Conservation (phyloP, 257 asterid species). For the Penstemon eatonii region DNA sequence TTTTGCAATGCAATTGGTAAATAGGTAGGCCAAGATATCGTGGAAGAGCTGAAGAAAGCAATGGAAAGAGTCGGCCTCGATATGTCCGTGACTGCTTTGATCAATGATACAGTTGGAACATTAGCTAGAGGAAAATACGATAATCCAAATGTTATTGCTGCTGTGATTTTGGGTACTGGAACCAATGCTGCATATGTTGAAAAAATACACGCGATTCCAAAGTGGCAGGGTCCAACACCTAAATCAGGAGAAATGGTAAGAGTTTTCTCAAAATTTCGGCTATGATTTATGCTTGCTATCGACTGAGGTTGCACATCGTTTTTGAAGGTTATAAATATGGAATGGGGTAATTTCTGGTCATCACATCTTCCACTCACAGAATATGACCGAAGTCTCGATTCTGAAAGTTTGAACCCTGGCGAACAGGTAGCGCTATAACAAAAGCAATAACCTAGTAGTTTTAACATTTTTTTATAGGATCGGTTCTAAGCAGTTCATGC, state of each 20-base stretch:
- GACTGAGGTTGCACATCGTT: slow-evolving; percentile 20
- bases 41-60: slow-evolving; percentile 73
- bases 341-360: slow-evolving; percentile 91
- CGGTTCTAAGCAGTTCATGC: slow-evolving; percentile 1
- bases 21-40: slow-evolving; percentile 88
- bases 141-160: slow-evolving; percentile 73
- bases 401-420: slow-evolving; percentile 88
- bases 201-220: slow-evolving; percentile 78
- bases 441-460: no score
- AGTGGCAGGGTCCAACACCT: slow-evolving; percentile 71
- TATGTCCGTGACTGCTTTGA: slow-evolving; percentile 84
- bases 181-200: slow-evolving; percentile 95
- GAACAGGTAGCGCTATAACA: slow-evolving; percentile 56
- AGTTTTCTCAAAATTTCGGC: slow-evolving; percentile 6
- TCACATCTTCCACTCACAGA: slow-evolving; percentile 89
- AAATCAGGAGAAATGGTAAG: slow-evolving; percentile 80
- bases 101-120: slow-evolving; percentile 94
- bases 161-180: slow-evolving; percentile 92
- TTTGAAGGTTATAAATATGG: slow-evolving; percentile 89
- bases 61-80: slow-evolving; percentile 77
- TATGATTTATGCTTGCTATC: neutral
- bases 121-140: slow-evolving; percentile 79
- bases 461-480: no score
- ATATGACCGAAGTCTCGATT: slow-evolving; percentile 74
- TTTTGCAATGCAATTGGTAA: neutral